Evolutionary conservation across 257 asterid species (phyloP).

Genomic region (Rhazya stricta): DNA sequence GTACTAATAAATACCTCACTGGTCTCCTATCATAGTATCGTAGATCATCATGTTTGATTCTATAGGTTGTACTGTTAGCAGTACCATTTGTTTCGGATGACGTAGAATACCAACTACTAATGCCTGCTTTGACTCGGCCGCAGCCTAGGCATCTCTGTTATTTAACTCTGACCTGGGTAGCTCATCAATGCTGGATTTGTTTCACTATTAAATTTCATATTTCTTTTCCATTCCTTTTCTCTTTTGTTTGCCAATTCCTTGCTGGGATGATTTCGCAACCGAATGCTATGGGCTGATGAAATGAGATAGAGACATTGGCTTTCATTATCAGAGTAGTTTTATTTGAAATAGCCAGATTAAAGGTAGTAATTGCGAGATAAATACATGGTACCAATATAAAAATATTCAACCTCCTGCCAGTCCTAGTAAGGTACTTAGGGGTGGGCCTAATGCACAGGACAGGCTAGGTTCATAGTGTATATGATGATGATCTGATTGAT

Average conservation of each 20-base stretch:
- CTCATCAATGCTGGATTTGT: neutral
- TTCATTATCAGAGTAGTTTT: too few relatives aligned
- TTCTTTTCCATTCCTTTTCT: neutral
- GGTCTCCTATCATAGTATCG: neutral
- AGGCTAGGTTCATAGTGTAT: neutral
- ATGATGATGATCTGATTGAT: neutral
- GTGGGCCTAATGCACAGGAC: too few relatives aligned
- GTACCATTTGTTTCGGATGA: constrained; percentile 11
- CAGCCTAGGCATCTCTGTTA: too few relatives aligned
- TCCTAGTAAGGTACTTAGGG: too few relatives aligned
- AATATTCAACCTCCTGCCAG: too few relatives aligned
- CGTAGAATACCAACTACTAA: constrained; percentile 7
- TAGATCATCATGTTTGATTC: neutral
- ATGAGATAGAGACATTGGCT: neutral
- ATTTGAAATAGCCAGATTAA: too few relatives aligned
- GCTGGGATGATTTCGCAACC: neutral
- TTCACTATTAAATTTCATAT: neutral
- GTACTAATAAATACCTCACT: neutral
- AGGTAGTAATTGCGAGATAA: too few relatives aligned
- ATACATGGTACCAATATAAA: too few relatives aligned
- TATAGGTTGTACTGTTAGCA: neutral
- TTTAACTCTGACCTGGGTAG: neutral
- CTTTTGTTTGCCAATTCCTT: neutral
- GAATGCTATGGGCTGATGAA: too few relatives aligned
- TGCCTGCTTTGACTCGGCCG: neutral